phyloP scores from a whole-genome alignment of 257 asterid species.

The Rauvolfia tetraphylla region DNA sequence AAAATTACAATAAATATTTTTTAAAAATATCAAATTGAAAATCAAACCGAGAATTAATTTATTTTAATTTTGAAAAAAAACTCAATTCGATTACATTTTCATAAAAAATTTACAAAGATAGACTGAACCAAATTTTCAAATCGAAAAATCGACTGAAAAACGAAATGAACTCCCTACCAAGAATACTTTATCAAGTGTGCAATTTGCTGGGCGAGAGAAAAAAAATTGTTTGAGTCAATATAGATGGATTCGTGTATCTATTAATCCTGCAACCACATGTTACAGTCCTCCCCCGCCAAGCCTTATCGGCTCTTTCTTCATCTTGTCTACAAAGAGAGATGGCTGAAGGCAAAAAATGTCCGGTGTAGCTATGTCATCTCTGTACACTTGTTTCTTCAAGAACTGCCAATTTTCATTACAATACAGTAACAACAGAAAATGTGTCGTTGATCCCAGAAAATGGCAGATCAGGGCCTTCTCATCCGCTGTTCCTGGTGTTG shows the following conservation, averaged over 20 bases:
- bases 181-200: too few species aligned
- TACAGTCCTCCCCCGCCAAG: constrained; percentile 17
- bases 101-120: too few species aligned
- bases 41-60: too few species aligned
- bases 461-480: constrained; percentile 49
- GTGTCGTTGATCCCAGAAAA: constrained; percentile 19
- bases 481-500: constrained; percentile 70
- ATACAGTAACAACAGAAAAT: background rate
- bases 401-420: constrained; percentile 15
- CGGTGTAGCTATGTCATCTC: constrained; percentile 34
- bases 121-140: too few species aligned
- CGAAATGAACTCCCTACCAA: too few species aligned
- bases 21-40: too few species aligned
- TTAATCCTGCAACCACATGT: background rate
- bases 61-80: too few species aligned
- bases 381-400: constrained; percentile 30
- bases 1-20: too few species aligned
- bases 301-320: constrained; percentile 19
- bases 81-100: too few species aligned
- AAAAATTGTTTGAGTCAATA: background rate
- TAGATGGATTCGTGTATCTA: too few species aligned
- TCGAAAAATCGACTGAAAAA: too few species aligned
- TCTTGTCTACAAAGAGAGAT: background rate
- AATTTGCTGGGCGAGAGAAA: too few species aligned
- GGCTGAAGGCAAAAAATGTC: constrained; percentile 29